Evolutionary conservation across 2,329 filamentous ascomycete genomes (phyloP).

Genomic region (Helminthosporium solani): DNA sequence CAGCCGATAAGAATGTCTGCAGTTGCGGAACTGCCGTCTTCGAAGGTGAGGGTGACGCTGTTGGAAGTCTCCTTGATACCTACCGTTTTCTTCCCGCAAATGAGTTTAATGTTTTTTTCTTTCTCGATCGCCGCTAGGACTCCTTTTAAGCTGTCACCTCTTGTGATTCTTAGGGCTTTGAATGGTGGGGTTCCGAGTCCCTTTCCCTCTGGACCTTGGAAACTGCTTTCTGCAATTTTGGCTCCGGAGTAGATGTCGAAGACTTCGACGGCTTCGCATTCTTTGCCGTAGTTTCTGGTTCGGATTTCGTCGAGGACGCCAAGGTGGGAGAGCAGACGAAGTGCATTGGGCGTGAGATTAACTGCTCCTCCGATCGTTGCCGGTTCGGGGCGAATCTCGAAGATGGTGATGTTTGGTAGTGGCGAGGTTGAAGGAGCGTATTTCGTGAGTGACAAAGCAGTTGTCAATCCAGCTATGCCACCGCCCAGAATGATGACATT

Average conservation of each 20-base stretch:
- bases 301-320: slow-evolving; percentile 50
- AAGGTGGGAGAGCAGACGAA: slow-evolving; percentile 55
- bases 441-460: slow-evolving; percentile 48
- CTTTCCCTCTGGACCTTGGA: slow-evolving; percentile 45
- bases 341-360: slow-evolving; percentile 62
- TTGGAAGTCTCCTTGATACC: slow-evolving; percentile 45
- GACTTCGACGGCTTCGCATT: slow-evolving; percentile 47
- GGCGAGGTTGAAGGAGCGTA: slow-evolving; percentile 40
- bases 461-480: slow-evolving; percentile 38
- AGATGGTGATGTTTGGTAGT: slow-evolving; percentile 47
- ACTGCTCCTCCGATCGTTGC: slow-evolving; percentile 59
- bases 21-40: slow-evolving; percentile 45
- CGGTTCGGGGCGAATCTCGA: slow-evolving; percentile 50
- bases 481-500: slow-evolving; percentile 35
- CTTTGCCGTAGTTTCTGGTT: slow-evolving; percentile 42
- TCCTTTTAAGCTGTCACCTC: slow-evolving; percentile 47
- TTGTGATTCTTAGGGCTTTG: slow-evolving; percentile 47
- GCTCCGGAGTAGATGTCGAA: slow-evolving; percentile 47
- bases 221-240: slow-evolving; percentile 47
- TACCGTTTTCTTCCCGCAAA: slow-evolving; percentile 46
- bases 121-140: slow-evolving; percentile 45
- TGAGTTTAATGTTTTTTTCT: slow-evolving; percentile 44
- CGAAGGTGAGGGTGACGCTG: slow-evolving; percentile 48
- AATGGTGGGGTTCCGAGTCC: slow-evolving; percentile 48
- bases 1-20: slow-evolving; percentile 58